Evolutionary conservation across 306 rosid species (phyloP).

Genomic region (Vigna radiata): DNA sequence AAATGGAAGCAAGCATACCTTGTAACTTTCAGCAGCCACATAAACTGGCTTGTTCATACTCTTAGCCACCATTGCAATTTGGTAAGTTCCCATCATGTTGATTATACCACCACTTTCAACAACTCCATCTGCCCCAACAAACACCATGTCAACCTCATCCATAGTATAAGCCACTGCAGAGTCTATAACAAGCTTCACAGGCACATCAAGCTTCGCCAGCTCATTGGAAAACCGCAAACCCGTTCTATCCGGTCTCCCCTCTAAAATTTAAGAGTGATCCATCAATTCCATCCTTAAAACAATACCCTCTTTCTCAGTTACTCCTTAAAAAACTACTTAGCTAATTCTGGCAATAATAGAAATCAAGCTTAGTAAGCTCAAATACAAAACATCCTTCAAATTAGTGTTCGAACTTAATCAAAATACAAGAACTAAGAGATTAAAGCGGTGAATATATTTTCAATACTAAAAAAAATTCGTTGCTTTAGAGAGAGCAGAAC

Average conservation of each 20-base stretch:
- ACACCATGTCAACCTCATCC: slow-evolving; percentile 98
- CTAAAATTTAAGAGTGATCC: slow-evolving; percentile 53
- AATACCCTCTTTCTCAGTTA: too few species aligned
- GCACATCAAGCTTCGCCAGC: slow-evolving; percentile 87
- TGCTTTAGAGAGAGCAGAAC: slow-evolving; percentile 41
- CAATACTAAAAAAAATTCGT: too few species aligned
- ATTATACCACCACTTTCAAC: slow-evolving; percentile 98
- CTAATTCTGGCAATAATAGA: not conserved
- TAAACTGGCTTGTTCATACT: slow-evolving; percentile 90
- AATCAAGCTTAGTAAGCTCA: too few species aligned
- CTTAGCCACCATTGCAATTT: slow-evolving; percentile 88
- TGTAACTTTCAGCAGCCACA: slow-evolving; percentile 98
- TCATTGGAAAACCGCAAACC: slow-evolving; percentile 83
- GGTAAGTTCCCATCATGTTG: slow-evolving; percentile 97
- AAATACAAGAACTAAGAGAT: not conserved
- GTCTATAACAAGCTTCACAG: slow-evolving; percentile 91
- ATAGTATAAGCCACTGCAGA: slow-evolving; percentile 93
- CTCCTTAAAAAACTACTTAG: not conserved
- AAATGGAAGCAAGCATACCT: slow-evolving; percentile 57
- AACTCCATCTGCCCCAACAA: slow-evolving; percentile 96
- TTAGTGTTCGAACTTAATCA: too few species aligned
- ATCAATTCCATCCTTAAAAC: not conserved
- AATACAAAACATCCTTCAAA: too few species aligned
- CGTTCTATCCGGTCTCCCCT: slow-evolving; percentile 93
- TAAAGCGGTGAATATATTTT: too few species aligned